Evolutionary conservation across 2,329 filamentous ascomycete species (phyloP), one percentile per base, ranked within the genome.

Genomic region (Colletotrichum acutatum): DNA sequence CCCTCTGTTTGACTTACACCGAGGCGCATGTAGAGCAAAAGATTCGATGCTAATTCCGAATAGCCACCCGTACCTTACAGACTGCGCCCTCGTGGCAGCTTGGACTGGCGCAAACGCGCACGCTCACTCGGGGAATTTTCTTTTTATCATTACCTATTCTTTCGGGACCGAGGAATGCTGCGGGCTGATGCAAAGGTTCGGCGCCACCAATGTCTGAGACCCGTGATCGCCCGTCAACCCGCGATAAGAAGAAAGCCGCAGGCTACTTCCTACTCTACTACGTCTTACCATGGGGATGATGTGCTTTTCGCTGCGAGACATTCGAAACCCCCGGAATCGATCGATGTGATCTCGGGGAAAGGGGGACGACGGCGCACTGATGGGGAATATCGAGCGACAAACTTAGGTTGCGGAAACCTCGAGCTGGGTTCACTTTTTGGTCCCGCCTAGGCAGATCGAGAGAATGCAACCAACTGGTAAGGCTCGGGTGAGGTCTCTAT

Each of bases 211-310:
- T 63, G n/a, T 28, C 22, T 56, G 26, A 34, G 34, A 64, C 30
- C 63, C 63, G 32, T 49, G 63, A 67, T 62, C 68, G 57, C 63
- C 63, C 68, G 68, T 62, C 63, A 67, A 71, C 56, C 46, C 49
- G 56, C 63, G 56, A 66, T 37, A 16, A 56, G 46, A 32, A 42
- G 16, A 49, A 49, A 22, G 42, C 42, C 19, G 19, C 19, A 49
- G 42, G 22, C 19, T 49, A 49, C 8, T 22, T n/a, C 24, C 19
- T 16, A 54, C 12, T 5, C 42, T 14, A 12, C 54, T 57, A 19
- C 32, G 37, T 24, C 9, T 19, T 7, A 7, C 4, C 19, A 19
- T 16, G 19, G 66, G n/a, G 53, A 60, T n/a, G 53, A 30, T 28
- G 54, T 26, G 28, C 52, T 24, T 9, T 69, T 56, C 19, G 65